Conservation (phyloP, 805 yeast species). For the Starmerella lactis-condensi region DNA sequence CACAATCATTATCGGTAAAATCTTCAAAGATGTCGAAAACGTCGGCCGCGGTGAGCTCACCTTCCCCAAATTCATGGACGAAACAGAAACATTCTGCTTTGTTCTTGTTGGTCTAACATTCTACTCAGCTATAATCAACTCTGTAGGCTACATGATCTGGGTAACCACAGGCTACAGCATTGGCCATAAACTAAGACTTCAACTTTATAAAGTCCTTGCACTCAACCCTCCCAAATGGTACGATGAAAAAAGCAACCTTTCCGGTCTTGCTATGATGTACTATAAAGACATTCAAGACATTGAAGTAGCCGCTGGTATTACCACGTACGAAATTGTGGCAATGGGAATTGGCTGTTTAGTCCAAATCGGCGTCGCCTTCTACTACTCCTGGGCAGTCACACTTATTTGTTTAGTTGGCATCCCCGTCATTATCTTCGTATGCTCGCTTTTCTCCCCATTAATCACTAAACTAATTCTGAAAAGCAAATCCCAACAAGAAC, state of each 20-base stretch:
- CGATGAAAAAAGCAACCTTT: conserved; percentile 34
- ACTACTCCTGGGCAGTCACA: conserved; percentile 72
- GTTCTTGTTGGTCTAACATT: conserved; percentile 28
- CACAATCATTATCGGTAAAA: conserved; percentile 45
- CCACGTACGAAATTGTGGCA: conserved; percentile 58
- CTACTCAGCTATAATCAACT: conserved; percentile 29
- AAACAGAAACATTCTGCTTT: conserved; percentile 21
- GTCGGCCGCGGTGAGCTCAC: conserved; percentile 22
- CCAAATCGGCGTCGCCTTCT: conserved; percentile 40
- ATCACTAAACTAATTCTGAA: conserved; percentile 31
- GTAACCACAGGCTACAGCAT: conserved; percentile 55
- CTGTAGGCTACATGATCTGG: conserved; percentile 46
- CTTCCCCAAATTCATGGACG: conserved; percentile 22
- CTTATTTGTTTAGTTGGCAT: conserved; percentile 53
- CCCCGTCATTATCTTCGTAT: conserved; percentile 42
- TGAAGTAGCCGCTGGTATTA: conserved; percentile 23
- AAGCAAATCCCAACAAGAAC: conserved; percentile 41
- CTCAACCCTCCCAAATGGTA: conserved; percentile 39
- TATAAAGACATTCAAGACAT: conserved; percentile 24
- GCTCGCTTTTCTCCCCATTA: conserved; percentile 33
- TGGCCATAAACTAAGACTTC: conserved; percentile 35
- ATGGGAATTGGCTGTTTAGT: conserved; percentile 43
- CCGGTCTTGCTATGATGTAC: conserved; percentile 47
- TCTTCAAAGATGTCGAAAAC: conserved; percentile 32
- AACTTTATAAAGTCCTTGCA: conserved; percentile 30